Conservation (phyloP, 139 green algal genomes). For the Raphidocelis subcapitata region DNA sequence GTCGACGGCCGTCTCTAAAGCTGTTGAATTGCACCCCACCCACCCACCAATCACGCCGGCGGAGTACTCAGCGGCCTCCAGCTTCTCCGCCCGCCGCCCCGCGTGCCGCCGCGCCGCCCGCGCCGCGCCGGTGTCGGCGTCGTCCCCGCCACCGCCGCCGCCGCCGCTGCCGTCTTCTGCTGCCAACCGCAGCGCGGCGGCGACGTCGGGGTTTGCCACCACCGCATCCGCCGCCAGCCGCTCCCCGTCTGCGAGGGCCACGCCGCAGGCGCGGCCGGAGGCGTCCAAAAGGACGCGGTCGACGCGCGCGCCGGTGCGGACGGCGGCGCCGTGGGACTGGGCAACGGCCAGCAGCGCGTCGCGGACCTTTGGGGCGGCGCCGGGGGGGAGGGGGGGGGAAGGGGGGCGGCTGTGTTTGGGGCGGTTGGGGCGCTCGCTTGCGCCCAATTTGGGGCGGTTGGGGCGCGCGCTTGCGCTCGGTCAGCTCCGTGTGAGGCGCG, state of each 20-base stretch:
- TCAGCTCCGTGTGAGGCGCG: no score
- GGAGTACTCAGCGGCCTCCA: no score
- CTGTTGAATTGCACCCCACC: no score
- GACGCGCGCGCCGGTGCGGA: slow-evolving; percentile 43
- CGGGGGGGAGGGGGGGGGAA: no score
- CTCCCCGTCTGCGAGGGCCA: slow-evolving; percentile 53
- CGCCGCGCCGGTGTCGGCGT: background rate
- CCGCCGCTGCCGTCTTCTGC: background rate
- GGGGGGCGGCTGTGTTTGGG: no score
- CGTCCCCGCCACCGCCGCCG: background rate
- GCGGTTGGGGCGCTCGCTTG: no score
- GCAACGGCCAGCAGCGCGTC: slow-evolving; percentile 40
- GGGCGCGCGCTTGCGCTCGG: no score
- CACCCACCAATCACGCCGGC: no score
- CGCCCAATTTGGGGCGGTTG: no score
- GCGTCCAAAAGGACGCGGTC: slow-evolving; percentile 16
- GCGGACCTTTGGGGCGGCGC: no score
- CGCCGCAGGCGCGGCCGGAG: slow-evolving; percentile 32
- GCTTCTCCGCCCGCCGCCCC: no score
- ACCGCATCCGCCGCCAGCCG: slow-evolving; percentile 62
- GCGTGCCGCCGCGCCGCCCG: background rate
- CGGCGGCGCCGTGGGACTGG: slow-evolving; percentile 43
- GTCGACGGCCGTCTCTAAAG: no score
- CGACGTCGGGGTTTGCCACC: slow-evolving; percentile 45
- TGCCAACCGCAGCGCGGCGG: background rate